Conservation (phyloP, 805 yeast species). For the Ogataea methylovora region DNA sequence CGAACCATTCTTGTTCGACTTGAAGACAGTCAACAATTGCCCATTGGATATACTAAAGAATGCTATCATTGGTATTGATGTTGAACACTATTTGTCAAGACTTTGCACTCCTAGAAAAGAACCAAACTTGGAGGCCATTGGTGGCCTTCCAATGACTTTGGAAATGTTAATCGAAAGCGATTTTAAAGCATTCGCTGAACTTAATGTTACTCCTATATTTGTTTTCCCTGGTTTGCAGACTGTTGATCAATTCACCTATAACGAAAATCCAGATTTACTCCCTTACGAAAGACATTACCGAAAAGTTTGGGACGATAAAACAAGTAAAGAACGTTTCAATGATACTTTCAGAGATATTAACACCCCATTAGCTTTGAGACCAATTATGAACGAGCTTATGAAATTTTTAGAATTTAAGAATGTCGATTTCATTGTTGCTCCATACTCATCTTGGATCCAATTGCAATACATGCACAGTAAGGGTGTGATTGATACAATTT, state of each 20-base stretch:
- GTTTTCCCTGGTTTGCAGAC: constrained; percentile 65
- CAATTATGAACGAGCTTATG: constrained; percentile 49
- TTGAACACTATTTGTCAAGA: constrained; percentile 65
- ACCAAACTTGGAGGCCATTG: constrained; percentile 65
- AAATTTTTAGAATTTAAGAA: constrained; percentile 45
- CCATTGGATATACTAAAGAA: constrained; percentile 60
- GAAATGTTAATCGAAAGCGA: constrained; percentile 52
- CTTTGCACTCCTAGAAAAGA: constrained; percentile 58
- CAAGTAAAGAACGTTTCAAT: constrained; percentile 19
- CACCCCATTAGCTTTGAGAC: constrained; percentile 41
- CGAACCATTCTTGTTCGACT: constrained; percentile 63
- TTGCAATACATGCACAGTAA: constrained; percentile 59
- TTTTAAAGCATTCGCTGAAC: constrained; percentile 49
- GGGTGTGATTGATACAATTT: constrained; percentile 61
- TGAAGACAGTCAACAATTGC: constrained; percentile 46
- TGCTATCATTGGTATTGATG: constrained; percentile 77
- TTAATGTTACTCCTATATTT: constrained; percentile 69
- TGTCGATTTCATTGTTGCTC: constrained; percentile 69
- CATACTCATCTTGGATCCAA: constrained; percentile 76
- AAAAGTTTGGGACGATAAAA: constrained; percentile 37
- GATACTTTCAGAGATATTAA: constrained; percentile 48
- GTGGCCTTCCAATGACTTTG: constrained; percentile 70
- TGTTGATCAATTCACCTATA: constrained; percentile 20
- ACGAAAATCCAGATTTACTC: constrained; percentile 17
- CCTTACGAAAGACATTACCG: constrained; percentile 36